Conservation (phyloP, 2,329 filamentous ascomycete species). For the Cyphellophora attinorum region DNA sequence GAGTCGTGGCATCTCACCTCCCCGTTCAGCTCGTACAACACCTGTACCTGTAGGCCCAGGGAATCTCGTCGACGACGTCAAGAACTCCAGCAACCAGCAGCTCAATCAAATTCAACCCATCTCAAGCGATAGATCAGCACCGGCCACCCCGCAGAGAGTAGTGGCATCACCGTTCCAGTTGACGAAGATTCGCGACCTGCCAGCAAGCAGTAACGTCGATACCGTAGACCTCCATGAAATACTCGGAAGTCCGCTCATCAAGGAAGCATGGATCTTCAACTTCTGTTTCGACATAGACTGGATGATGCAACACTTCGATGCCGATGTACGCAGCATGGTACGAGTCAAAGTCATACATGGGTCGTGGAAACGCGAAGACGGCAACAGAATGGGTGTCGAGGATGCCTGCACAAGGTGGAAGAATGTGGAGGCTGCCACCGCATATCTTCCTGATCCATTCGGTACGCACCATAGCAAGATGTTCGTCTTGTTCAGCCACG, state of each 20-base stretch:
- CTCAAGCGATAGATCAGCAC: no score
- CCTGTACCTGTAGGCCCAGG: no score
- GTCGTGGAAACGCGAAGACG: conserved; percentile 59
- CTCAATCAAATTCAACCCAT: no score
- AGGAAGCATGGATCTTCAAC: conserved; percentile 50
- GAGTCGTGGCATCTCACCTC: no score
- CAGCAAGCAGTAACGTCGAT: conserved; percentile 52
- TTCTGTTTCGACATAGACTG: conserved; percentile 50
- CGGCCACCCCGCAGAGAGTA: no score
- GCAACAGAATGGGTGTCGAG: conserved; percentile 46
- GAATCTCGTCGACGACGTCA: no score
- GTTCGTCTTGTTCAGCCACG: conserved; percentile 71
- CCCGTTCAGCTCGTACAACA: no score
- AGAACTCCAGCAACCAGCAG: no score
- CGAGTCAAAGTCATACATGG: conserved; percentile 53
- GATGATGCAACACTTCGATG: conserved; percentile 50
- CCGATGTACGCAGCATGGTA: conserved; percentile 43
- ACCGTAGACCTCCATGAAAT: conserved; percentile 58
- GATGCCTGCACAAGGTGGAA: conserved; percentile 50
- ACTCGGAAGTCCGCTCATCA: conserved; percentile 64
- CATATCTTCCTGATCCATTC: conserved; percentile 74
- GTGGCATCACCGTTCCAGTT: conserved; percentile 70
- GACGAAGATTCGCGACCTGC: conserved; percentile 58
- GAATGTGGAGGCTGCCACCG: conserved; percentile 62
- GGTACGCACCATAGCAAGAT: conserved; percentile 84